Evolutionary conservation across 441 rosid genomes (phyloP).

Genomic region (Populus trichocarpa): DNA sequence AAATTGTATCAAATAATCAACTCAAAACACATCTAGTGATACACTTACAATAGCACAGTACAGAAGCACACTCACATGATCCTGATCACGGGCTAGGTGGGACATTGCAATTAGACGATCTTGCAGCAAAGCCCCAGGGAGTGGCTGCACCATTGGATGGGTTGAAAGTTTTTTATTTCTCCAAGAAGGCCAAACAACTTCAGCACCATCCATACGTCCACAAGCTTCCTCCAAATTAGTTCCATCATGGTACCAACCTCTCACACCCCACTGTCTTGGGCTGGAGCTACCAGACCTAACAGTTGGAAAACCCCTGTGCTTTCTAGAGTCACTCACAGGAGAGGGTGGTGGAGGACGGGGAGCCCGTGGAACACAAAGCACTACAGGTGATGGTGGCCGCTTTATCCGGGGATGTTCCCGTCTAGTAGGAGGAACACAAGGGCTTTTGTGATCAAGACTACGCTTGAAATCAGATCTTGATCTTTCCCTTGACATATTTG

Average conservation of each 20-base stretch:
- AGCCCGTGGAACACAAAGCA: slow-evolving; percentile 93
- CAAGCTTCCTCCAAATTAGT: slow-evolving; percentile 70
- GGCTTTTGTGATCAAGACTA: slow-evolving; percentile 69
- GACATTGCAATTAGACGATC: slow-evolving; percentile 88
- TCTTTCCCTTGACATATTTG: slow-evolving; percentile 66
- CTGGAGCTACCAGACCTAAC: slow-evolving; percentile 99
- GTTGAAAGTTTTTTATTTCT: slow-evolving; percentile 80
- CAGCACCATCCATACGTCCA: slow-evolving; percentile 66
- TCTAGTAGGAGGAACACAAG: slow-evolving; percentile 73
- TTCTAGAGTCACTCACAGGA: slow-evolving; percentile 83
- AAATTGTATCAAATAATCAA: slow-evolving; percentile 27
- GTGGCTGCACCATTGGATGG: slow-evolving; percentile 82
- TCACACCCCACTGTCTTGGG: slow-evolving; percentile 97
- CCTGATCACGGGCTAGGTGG: slow-evolving; percentile 91
- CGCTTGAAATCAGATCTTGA: slow-evolving; percentile 71
- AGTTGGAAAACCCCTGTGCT: slow-evolving; percentile 85
- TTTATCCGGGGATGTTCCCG: slow-evolving; percentile 83
- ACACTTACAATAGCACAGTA: slow-evolving; percentile 16
- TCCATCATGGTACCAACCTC: slow-evolving; percentile 83
- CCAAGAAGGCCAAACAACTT: slow-evolving; percentile 97
- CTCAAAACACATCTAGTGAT: slow-evolving; percentile 11
- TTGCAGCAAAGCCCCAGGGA: slow-evolving; percentile 79
- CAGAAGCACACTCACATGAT: slow-evolving; percentile 59
- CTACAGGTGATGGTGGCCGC: slow-evolving; percentile 98
- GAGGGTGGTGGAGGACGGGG: slow-evolving; percentile 97